phyloP scores from a whole-genome alignment of 768 basidiomycete genomes.

The Boletus rubroflammeus region DNA sequence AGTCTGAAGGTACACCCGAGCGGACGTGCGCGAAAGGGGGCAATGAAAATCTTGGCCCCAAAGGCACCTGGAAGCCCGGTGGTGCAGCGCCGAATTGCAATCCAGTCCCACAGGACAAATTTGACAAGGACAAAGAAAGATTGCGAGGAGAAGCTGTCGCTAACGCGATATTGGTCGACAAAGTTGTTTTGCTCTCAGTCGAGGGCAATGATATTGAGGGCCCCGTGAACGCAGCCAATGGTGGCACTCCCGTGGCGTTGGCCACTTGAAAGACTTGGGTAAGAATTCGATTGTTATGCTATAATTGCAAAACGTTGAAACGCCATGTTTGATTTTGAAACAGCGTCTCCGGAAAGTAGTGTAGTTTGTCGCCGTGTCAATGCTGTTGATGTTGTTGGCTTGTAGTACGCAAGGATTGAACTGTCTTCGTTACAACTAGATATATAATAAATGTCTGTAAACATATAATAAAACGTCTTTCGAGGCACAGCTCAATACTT shows the following conservation, averaged over 20 bases:
- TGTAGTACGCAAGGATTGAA: conserved; percentile 22
- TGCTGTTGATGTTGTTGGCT: conserved; percentile 25
- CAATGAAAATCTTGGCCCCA: conserved; percentile 38
- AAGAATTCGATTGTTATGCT: background rate
- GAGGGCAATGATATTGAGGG: conserved; percentile 24
- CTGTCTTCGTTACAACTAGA: conserved; percentile 30
- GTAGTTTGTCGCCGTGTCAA: conserved; percentile 27
- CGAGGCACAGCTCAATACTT: background rate
- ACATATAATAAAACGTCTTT: conserved; percentile 32
- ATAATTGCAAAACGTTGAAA: conserved; percentile 1
- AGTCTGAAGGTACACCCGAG: conserved; percentile 45
- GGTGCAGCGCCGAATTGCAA: conserved; percentile 10
- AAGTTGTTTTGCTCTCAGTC: conserved; percentile 36
- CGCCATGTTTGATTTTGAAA: background rate
- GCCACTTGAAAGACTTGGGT: conserved; percentile 28
- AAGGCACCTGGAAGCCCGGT: conserved; percentile 25
- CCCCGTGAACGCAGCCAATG: conserved; percentile 12
- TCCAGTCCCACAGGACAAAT: conserved; percentile 20
- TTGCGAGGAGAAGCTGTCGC: conserved; percentile 34
- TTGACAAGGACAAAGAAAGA: conserved; percentile 35
- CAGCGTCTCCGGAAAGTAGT: conserved; percentile 12
- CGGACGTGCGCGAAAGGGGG: conserved; percentile 46
- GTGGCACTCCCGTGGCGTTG: conserved; percentile 19
- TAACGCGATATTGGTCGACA: conserved; percentile 35
- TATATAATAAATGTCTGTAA: conserved; percentile 37